A percentile compares a stretch with the other conserved stretches of the same genome.
These are phyloP conservation scores for Sinapis alba DNA, from an alignment of 441 rosid genomes.

Conservation along the genomic window DNA sequence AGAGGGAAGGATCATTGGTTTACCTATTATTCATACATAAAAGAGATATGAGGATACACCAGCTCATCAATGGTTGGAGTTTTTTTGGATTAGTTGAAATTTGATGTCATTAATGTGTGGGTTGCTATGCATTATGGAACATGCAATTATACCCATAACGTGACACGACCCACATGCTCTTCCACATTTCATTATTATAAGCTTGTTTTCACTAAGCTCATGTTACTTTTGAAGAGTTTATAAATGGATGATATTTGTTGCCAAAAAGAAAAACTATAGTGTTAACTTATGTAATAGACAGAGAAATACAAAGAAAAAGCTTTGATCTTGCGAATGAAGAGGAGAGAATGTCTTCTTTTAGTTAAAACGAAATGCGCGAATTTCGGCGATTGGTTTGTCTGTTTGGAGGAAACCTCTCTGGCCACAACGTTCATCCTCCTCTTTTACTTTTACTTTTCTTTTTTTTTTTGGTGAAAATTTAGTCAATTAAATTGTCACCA, in stretches of 20 bases:
- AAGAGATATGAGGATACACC: conserved; percentile 7
- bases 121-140: conserved; percentile 8
- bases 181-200: conserved; percentile 20
- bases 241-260: not conserved
- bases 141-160: conserved; percentile 32
- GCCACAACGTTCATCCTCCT: conserved; percentile 22
- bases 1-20: not conserved
- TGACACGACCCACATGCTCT: conserved; percentile 42
- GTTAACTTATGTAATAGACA: not conserved
- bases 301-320: no score
- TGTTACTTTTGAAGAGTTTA: conserved; percentile 15
- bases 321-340: not conserved
- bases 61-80: conserved; percentile 21
- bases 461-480: not conserved
- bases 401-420: conserved; percentile 1
- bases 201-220: conserved; percentile 10
- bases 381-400: conserved; percentile 17
- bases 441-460: not conserved
- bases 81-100: not conserved
- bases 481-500: conserved; percentile 27
- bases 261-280: not conserved
- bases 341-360: conserved; percentile 28
- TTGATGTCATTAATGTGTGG: not conserved
- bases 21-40: not conserved
- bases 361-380: conserved; percentile 25